These are phyloP conservation scores for Hypholoma fasciculare DNA, from an alignment of 768 basidiomycete species.

Conservation along the genomic window DNA sequence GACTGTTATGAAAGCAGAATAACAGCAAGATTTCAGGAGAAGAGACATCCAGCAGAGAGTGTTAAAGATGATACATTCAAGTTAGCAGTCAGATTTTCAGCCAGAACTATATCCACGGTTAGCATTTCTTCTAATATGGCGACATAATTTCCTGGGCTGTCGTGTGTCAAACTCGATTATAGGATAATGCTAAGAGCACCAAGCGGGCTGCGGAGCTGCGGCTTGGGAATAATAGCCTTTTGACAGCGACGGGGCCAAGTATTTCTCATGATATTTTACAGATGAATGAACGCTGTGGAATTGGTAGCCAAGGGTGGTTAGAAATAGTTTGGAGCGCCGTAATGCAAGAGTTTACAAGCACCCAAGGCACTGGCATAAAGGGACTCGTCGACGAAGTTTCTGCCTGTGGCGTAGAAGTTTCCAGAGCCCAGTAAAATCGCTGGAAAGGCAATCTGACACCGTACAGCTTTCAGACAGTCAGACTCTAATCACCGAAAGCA, in stretches of 20 bases:
- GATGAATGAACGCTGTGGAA: too few species aligned
- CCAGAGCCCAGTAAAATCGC: too few species aligned
- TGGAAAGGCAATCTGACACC: too few species aligned
- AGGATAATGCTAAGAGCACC: conserved; percentile 8
- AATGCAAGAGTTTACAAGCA: too few species aligned
- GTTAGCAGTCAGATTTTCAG: not conserved
- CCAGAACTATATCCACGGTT: not conserved
- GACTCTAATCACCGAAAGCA: too few species aligned
- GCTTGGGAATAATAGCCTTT: conserved; percentile 16
- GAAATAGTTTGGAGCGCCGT: too few species aligned
- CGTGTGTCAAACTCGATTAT: not conserved
- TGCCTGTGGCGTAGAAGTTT: too few species aligned
- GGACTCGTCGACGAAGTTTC: too few species aligned
- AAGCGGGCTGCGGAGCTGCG: conserved; percentile 24
- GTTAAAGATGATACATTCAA: not conserved
- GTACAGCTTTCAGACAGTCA: too few species aligned
- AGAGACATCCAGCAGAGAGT: not conserved
- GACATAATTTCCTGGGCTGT: not conserved
- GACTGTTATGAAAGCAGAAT: too few species aligned
- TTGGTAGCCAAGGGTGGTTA: too few species aligned
- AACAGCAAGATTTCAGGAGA: not conserved
- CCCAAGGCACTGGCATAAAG: too few species aligned
- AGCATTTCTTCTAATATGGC: not conserved
- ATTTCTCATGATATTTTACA: conserved; percentile 8
- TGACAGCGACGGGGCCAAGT: conserved; percentile 9